phyloP scores from a whole-genome alignment of 1,284 basidiomycete species.

The Mycosarcoma mackinlayi region DNA sequence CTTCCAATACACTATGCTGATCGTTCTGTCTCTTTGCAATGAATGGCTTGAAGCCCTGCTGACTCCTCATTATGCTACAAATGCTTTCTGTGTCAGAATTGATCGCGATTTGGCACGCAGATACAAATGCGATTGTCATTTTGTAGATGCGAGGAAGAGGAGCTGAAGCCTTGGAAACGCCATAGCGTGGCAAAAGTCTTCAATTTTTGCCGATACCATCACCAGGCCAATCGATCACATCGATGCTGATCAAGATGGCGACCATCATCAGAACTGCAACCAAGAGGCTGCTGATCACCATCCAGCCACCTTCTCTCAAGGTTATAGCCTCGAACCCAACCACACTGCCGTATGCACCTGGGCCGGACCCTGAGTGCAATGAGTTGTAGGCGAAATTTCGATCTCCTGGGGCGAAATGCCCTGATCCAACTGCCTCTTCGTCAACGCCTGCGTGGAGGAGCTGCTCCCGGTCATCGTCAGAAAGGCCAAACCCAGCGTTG shows the following conservation, averaged over 20 bases:
- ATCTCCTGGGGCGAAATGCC: conserved; percentile 32
- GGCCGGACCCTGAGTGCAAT: not conserved
- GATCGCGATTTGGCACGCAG: too few relatives aligned
- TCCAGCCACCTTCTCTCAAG: conserved; percentile 36
- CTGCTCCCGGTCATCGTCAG: conserved; percentile 34
- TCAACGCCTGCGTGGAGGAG: conserved; percentile 23
- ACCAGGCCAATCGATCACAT: conserved; percentile 56
- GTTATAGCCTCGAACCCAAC: conserved; percentile 42
- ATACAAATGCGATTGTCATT: conserved; percentile 35
- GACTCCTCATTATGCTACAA: too few relatives aligned
- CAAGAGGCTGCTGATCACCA: conserved; percentile 27
- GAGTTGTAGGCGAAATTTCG: conserved; percentile 35
- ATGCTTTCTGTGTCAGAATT: too few relatives aligned
- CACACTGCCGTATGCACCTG: conserved; percentile 13
- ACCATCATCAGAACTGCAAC: conserved; percentile 33
- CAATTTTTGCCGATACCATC: conserved; percentile 44
- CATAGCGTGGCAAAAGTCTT: too few relatives aligned
- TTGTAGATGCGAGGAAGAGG: not conserved
- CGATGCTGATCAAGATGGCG: conserved; percentile 51
- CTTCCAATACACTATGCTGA: too few relatives aligned
- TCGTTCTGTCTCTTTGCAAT: too few relatives aligned
- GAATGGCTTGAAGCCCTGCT: too few relatives aligned
- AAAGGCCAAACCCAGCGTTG: conserved; percentile 9
- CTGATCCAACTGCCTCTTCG: conserved; percentile 8
- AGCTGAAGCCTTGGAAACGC: not conserved